Conservation (phyloP, 2,329 filamentous ascomycete species). For the Nannizziopsis barbatae region DNA sequence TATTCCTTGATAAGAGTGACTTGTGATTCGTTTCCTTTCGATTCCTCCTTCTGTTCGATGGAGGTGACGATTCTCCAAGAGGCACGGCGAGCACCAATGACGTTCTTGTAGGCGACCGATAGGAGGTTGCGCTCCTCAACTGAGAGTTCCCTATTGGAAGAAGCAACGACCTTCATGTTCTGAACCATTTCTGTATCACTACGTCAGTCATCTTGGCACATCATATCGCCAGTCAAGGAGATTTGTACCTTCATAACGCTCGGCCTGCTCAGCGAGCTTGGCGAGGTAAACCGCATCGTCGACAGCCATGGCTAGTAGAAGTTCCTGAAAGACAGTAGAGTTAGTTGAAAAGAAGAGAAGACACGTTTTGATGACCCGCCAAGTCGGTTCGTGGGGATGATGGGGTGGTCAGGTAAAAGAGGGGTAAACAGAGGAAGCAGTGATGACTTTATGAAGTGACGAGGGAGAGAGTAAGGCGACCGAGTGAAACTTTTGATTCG, state of each 20-base stretch:
- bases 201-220: conserved; percentile 16
- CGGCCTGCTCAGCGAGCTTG: conserved; percentile 99
- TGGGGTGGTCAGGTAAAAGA: not conserved
- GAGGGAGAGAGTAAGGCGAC: no score
- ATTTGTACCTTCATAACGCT: conserved; percentile 85
- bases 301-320: conserved; percentile 74
- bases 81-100: conserved; percentile 89
- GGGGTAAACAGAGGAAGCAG: no score
- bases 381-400: not conserved
- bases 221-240: not conserved
- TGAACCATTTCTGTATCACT: conserved; percentile 79
- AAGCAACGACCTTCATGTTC: conserved; percentile 98
- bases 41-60: conserved; percentile 99
- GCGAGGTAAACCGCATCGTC: conserved; percentile 99
- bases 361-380: not conserved
- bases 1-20: conserved; percentile 92
- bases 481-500: no score
- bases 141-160: conserved; percentile 67
- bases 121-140: conserved; percentile 97
- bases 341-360: conserved; percentile 1
- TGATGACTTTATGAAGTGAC: no score
- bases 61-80: conserved; percentile 98
- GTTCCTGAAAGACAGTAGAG: conserved; percentile 1
- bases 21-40: conserved; percentile 90
- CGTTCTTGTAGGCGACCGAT: conserved; percentile 98